Evolutionary conservation across 2,329 filamentous ascomycete genomes (phyloP).

Genomic region (Orbilia oligospora): DNA sequence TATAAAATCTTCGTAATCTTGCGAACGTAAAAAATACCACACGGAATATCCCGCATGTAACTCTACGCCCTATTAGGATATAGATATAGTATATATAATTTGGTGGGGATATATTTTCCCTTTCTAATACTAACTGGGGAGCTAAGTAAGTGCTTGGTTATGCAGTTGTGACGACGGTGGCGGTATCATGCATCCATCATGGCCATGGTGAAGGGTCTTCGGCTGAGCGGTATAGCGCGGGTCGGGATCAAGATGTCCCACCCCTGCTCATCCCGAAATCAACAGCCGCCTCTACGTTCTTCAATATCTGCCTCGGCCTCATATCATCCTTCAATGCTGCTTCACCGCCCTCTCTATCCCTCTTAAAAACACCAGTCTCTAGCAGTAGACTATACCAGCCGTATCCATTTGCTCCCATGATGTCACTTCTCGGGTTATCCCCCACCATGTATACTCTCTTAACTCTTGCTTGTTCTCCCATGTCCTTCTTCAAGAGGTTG

Average conservation of each 20-base stretch:
- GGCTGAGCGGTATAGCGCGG: background rate
- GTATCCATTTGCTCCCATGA: conserved; percentile 86
- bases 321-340: conserved; percentile 68
- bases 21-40: background rate
- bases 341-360: conserved; percentile 52
- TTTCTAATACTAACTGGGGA: background rate
- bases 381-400: conserved; percentile 84
- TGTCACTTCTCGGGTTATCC: conserved; percentile 90
- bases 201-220: too few species aligned
- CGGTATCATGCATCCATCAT: background rate
- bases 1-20: background rate
- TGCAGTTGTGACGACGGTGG: background rate
- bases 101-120: background rate
- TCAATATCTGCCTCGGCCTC: conserved; percentile 76
- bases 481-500: conserved; percentile 62
- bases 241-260: conserved; percentile 64
- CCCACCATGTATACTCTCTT: conserved; percentile 93
- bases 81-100: background rate
- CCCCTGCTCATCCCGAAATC: conserved; percentile 79
- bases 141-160: too few species aligned
- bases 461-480: conserved; percentile 69
- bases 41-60: conserved; percentile 6
- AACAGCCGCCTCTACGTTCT: conserved; percentile 83
- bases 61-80: background rate
- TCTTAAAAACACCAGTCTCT: conserved; percentile 80